A percentile compares a stretch with the other conserved stretches of the same genome.
These are phyloP conservation scores for Heliosperma pusillum DNA, from an alignment of 148 eudicot genomes.

Conservation along the genomic window DNA sequence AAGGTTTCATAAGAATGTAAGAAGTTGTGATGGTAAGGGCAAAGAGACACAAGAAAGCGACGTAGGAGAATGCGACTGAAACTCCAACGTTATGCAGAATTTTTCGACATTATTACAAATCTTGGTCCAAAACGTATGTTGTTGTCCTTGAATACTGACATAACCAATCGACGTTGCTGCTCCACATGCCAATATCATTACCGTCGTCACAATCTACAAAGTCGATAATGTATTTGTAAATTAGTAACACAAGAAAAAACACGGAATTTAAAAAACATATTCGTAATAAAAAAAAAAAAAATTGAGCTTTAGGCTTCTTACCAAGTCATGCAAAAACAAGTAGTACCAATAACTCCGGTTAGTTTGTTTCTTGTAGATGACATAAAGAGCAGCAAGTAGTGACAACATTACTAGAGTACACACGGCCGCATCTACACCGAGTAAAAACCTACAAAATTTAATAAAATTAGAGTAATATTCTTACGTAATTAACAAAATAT, in stretches of 20 bases:
- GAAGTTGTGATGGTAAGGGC: conserved; percentile 7
- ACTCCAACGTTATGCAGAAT: conserved; percentile 17
- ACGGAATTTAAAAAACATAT: no score
- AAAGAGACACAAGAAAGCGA: conserved; percentile 20
- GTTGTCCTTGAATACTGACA: conserved; percentile 15
- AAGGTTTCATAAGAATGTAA: not conserved
- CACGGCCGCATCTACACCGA: conserved; percentile 7
- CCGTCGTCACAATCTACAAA: conserved; percentile 15
- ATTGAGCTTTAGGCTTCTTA: conserved; percentile 5
- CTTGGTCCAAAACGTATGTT: conserved; percentile 16
- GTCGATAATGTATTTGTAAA: not conserved
- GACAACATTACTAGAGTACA: conserved; percentile 12
- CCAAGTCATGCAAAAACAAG: conserved; percentile 19
- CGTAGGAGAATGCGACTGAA: conserved; percentile 23
- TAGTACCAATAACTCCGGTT: not conserved
- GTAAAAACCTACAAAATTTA: conserved; percentile 1
- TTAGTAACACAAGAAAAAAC: no score
- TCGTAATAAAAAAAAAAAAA: no score
- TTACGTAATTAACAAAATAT: not conserved
- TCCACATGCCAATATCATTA: conserved; percentile 18
- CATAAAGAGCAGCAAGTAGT: not conserved
- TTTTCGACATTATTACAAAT: conserved; percentile 19
- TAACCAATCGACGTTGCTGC: conserved; percentile 28
- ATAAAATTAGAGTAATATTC: not conserved
- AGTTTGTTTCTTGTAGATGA: not conserved